A percentile compares a stretch with the other conserved stretches of the same genome.
phyloP scores from a whole-genome alignment of 306 rosid species.

The Prunus mira region DNA sequence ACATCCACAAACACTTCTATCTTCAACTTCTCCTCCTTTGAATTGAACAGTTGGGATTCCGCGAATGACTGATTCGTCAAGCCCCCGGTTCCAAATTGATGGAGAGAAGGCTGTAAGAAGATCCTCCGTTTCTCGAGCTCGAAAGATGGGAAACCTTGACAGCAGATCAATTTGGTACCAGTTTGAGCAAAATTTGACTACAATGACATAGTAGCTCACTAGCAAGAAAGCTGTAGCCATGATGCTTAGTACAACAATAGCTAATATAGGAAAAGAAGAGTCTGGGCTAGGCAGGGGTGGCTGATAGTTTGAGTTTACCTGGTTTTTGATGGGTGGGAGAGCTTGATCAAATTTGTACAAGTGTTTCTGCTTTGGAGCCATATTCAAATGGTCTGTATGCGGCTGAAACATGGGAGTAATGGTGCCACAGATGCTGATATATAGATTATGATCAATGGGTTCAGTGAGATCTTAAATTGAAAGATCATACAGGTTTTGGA shows the following conservation, averaged over 20 bases:
- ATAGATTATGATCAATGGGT: conserved; percentile 14
- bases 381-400: conserved; percentile 21
- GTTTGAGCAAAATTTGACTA: conserved; percentile 55
- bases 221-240: conserved; percentile 51
- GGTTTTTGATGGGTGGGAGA: conserved; percentile 35
- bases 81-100: conserved; percentile 42
- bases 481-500: not conserved
- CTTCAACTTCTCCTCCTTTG: conserved; percentile 27
- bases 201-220: conserved; percentile 47
- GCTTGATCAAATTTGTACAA: conserved; percentile 40
- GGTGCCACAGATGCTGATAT: not conserved
- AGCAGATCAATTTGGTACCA: conserved; percentile 32
- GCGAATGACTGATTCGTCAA: conserved; percentile 51
- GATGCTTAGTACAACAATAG: conserved; percentile 45
- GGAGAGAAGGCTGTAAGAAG: conserved; percentile 62
- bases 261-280: conserved; percentile 49
- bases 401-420: not conserved
- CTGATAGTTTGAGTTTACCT: conserved; percentile 13
- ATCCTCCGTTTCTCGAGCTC: conserved; percentile 40
- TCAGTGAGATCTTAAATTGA: conserved; percentile 2
- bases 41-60: conserved; percentile 58
- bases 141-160: conserved; percentile 41
- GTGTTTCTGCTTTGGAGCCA: conserved; percentile 38
- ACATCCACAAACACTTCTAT: conserved; percentile 40
- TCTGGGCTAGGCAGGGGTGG: conserved; percentile 34